Evolutionary conservation across 2,329 filamentous ascomycete genomes (phyloP).

Genomic region (Pyrenophora teres): DNA sequence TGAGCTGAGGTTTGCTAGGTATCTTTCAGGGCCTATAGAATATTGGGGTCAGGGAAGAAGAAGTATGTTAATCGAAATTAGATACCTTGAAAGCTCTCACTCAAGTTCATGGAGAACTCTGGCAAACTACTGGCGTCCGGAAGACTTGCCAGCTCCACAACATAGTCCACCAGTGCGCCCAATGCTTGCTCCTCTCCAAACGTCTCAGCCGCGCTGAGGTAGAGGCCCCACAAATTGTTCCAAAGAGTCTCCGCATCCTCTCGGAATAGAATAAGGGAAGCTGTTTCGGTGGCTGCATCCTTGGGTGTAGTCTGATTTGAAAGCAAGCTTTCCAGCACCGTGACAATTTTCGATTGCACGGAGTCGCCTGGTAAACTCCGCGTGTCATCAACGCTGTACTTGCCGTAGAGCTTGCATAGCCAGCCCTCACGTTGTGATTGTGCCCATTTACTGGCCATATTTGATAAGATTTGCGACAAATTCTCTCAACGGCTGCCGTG

Average conservation of each 20-base stretch:
- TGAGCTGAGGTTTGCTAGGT: background rate
- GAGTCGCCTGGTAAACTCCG: background rate
- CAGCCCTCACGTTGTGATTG: background rate
- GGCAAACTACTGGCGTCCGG: background rate
- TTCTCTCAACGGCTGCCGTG: too few species aligned
- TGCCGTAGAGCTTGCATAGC: background rate
- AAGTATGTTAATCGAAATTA: background rate
- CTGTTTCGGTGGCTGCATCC: background rate
- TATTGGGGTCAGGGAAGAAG: background rate
- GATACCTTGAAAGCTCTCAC: background rate
- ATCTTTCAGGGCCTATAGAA: background rate
- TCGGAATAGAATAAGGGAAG: background rate
- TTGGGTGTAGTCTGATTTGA: background rate
- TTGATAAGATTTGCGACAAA: background rate
- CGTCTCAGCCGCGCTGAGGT: background rate
- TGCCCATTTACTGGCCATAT: slow-evolving; percentile 1
- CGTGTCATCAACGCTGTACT: background rate
- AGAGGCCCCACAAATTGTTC: background rate
- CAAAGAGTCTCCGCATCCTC: background rate
- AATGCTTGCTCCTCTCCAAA: background rate
- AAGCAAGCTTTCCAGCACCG: background rate
- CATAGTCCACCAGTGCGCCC: background rate
- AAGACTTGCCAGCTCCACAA: background rate
- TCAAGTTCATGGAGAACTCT: background rate
- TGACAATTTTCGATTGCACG: background rate